Evolutionary conservation across 305 asterid species (phyloP).

Genomic region (Fraxinus baroniana): DNA sequence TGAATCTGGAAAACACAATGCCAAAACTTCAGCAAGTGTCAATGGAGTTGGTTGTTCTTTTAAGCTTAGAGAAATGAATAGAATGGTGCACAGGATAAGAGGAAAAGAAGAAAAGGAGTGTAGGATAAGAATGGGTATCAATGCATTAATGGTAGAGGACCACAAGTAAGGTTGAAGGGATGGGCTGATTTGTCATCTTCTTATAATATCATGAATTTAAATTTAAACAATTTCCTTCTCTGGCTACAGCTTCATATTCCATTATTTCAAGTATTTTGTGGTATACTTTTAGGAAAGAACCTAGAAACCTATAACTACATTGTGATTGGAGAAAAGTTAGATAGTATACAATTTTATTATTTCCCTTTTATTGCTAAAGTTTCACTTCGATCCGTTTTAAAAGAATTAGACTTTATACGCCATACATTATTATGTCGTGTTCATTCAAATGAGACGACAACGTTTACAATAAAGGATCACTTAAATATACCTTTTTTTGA

Average conservation of each 20-base stretch:
- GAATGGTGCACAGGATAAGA: constrained; percentile 19
- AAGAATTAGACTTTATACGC: background rate
- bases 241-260: background rate
- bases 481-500: background rate
- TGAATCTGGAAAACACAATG: background rate
- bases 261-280: background rate
- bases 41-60: background rate
- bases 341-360: background rate
- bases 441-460: background rate
- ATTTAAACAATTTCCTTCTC: constrained; percentile 9
- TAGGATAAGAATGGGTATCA: constrained; percentile 32
- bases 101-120: constrained; percentile 1
- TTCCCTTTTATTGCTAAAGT: background rate
- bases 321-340: background rate
- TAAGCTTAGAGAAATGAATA: constrained; percentile 9
- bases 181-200: constrained; percentile 49
- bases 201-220: constrained; percentile 20
- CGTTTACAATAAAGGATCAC: background rate
- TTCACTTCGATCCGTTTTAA: background rate
- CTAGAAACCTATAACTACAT: background rate
- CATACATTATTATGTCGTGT: background rate
- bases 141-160: constrained; percentile 50
- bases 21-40: background rate
- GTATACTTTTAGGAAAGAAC: background rate
- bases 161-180: constrained; percentile 53